phyloP scores from a whole-genome alignment of 1,284 basidiomycete species.

The Fomitopsis betulina region DNA sequence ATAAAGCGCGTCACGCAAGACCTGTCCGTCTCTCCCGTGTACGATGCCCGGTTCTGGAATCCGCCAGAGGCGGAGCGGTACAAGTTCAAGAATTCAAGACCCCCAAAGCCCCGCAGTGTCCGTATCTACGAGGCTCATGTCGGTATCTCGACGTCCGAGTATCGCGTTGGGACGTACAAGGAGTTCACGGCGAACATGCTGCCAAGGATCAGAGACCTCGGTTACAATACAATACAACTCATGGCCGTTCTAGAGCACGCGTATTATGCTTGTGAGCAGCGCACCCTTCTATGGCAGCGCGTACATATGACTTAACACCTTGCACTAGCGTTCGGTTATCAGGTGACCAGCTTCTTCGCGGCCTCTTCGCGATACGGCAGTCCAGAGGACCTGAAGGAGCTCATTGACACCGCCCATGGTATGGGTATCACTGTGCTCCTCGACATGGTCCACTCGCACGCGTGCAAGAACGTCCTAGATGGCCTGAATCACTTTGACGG shows the following conservation, averaged over 20 bases:
- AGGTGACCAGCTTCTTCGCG: constrained; percentile 98
- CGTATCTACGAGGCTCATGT: constrained; percentile 98
- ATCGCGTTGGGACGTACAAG: constrained; percentile 89
- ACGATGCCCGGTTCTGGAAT: constrained; percentile 99
- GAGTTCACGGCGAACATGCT: constrained; percentile 88
- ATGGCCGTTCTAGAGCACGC: constrained; percentile 99
- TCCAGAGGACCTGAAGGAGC: constrained; percentile 93
- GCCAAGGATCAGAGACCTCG: constrained; percentile 85
- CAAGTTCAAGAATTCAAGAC: constrained; percentile 77
- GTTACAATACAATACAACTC: constrained; percentile 96
- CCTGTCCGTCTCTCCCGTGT: constrained; percentile 83
- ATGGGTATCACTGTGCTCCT: constrained; percentile 92
- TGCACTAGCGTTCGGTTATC: constrained; percentile 87
- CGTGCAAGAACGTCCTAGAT: constrained; percentile 96
- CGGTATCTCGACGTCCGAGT: constrained; percentile 90
- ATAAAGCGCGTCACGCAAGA: constrained; percentile 95
- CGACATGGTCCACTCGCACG: constrained; percentile 97
- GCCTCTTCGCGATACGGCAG: constrained; percentile 91
- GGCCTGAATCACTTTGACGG: constrained; percentile 96
- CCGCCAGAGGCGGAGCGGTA: constrained; percentile 73
- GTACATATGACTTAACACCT: not conserved
- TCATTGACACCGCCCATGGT: constrained; percentile 92
- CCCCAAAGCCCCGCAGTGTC: constrained; percentile 63
- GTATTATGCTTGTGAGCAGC: constrained; percentile 88
- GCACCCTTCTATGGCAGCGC: not conserved